Evolutionary conservation across 805 yeast species (phyloP), one percentile per base, ranked within the genome.

Genomic region (Lipomyces oligophaga): DNA sequence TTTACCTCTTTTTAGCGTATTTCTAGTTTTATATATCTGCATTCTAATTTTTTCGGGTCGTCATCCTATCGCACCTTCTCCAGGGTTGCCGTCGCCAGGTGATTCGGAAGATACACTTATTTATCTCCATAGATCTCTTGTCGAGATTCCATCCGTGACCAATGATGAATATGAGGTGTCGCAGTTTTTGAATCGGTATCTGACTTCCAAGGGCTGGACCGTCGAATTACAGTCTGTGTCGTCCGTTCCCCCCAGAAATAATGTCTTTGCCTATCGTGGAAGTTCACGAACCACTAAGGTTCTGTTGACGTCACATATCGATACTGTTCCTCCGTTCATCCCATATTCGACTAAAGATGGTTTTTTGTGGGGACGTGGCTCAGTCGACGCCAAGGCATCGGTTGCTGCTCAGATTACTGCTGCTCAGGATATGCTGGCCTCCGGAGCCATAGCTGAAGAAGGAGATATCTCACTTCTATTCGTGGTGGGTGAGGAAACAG

Each of bases 401-500:
- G 79, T 82, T 15, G 83, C 85, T 0, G 62, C 83, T 0, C 85
- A 80, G 58, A 66, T 80, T 4, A 65, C 71, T 24, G 78, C 86
- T 0, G 71, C 74, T 24, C 61, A 73, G n/a, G 75, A 77, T 33
- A 59, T 82, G 30, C 48, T 72, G 4, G 60, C 66, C 3, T 61
- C 62, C 1, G 68, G 68, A 0, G 55, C 61, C 16, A 55, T 78
- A 15, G 47, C 58, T 7, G 31, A n/a, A 6, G 77, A 74, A 37
- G 84, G 82, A 11, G 86, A 83, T 46, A 70, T 78, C 5, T 66
- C 78, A 0, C 61, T 82, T 7, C 63, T 82, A 38, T 81, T 68
- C 59, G 88, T 81, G 4, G 82, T 81, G n/a, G 83, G 81, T 3
- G 89, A 82, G 61, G 89, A 82, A 59, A 67, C 70, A n/a, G 74